Evolutionary conservation across 331 rosid genomes (phyloP).

Genomic region (Acacia pycnantha): DNA sequence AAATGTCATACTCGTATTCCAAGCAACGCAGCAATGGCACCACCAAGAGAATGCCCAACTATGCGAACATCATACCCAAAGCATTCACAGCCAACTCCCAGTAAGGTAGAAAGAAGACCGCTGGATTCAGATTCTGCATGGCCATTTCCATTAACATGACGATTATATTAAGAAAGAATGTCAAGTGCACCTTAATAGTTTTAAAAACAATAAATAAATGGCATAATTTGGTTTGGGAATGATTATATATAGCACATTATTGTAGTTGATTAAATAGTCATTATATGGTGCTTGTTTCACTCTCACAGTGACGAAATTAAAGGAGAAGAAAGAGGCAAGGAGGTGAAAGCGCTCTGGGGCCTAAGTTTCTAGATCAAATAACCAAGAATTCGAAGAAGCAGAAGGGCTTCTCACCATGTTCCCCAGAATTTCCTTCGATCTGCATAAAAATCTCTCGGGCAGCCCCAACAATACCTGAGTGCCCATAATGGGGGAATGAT

Average conservation of each 20-base stretch:
- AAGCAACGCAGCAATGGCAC: slow-evolving; percentile 83
- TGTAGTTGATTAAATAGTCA: slow-evolving; percentile 1
- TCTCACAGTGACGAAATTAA: slow-evolving; percentile 16
- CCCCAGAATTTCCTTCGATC: slow-evolving; percentile 65
- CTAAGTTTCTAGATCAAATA: slow-evolving; percentile 16
- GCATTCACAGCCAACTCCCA: slow-evolving; percentile 87
- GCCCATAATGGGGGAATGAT: slow-evolving; percentile 80
- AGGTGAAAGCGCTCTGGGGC: background rate
- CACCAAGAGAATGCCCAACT: slow-evolving; percentile 97
- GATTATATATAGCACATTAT: slow-evolving; percentile 4
- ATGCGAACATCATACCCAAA: slow-evolving; percentile 75
- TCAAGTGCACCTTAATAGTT: background rate
- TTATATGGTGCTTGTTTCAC: background rate
- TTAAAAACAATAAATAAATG: background rate
- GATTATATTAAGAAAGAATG: slow-evolving; percentile 12
- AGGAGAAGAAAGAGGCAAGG: slow-evolving; percentile 16
- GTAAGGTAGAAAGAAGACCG: slow-evolving; percentile 77
- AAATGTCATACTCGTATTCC: slow-evolving; percentile 76
- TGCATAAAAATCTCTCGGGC: slow-evolving; percentile 79
- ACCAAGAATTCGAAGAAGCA: slow-evolving; percentile 3
- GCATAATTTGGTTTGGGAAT: slow-evolving; percentile 6
- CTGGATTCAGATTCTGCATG: slow-evolving; percentile 63
- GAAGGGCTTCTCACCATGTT: slow-evolving; percentile 47
- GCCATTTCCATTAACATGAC: slow-evolving; percentile 31
- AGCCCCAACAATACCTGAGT: slow-evolving; percentile 86